These are phyloP conservation scores for Pyrrhoderma lamaoense DNA, from an alignment of 1,284 basidiomycete species.

Conservation along the genomic window DNA sequence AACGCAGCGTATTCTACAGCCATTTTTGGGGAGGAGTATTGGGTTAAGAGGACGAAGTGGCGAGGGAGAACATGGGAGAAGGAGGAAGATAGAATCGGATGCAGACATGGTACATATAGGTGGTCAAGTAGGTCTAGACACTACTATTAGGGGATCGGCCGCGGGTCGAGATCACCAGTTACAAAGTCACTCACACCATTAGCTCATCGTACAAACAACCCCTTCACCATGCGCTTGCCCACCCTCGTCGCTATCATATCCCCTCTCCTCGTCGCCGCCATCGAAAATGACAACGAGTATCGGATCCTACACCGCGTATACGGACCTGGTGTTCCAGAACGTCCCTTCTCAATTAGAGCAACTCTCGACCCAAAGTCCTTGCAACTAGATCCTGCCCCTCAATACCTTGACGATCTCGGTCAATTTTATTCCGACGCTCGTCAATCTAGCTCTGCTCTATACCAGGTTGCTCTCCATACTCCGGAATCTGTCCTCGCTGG, in stretches of 20 bases:
- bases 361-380: slow-evolving; percentile 26
- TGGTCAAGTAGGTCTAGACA: no score
- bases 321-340: slow-evolving; percentile 30
- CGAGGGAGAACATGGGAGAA: background rate
- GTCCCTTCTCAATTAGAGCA: slow-evolving; percentile 31
- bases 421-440: slow-evolving; percentile 35
- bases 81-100: background rate
- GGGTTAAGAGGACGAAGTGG: background rate
- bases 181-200: no score
- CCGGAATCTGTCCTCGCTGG: slow-evolving; percentile 39
- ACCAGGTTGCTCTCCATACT: slow-evolving; percentile 67
- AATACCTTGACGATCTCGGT: slow-evolving; percentile 32
- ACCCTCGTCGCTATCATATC: background rate
- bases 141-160: no score
- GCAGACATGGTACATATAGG: background rate
- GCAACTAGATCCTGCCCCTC: slow-evolving; percentile 16
- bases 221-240: background rate
- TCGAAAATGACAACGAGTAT: slow-evolving; percentile 18
- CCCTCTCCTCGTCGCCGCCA: slow-evolving; percentile 3
- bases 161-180: no score
- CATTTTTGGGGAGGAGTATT: background rate
- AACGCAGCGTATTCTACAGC: background rate
- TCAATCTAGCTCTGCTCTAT: slow-evolving; percentile 40
- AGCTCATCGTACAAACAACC: background rate
- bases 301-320: slow-evolving; percentile 35